Percentiles rank a stretch among this genome's conserved stretches.
These are phyloP conservation scores for Amyloporia xantha DNA, from an alignment of 768 basidiomycete species.

Conservation along the genomic window DNA sequence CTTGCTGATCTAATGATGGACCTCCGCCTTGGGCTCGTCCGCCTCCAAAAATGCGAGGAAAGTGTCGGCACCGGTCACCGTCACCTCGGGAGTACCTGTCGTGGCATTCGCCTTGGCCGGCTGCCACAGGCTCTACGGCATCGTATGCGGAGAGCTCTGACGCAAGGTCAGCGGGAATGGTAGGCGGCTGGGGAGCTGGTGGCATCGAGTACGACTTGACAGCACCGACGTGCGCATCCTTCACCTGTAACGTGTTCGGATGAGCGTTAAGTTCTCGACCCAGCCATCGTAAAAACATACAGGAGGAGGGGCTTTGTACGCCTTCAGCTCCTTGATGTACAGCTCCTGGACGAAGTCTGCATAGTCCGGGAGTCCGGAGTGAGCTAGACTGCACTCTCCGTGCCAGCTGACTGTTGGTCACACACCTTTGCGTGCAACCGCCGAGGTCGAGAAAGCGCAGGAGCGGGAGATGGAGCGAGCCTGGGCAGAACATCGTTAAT, in stretches of 20 bases:
- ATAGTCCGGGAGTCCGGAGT: constrained; percentile 18
- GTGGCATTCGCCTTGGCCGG: constrained; percentile 32
- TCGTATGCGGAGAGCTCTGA: constrained; percentile 85
- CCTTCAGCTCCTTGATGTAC: constrained; percentile 84
- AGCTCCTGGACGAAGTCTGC: constrained; percentile 90
- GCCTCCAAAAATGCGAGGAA: constrained; percentile 79
- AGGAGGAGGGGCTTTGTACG: constrained; percentile 70
- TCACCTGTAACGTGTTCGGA: constrained; percentile 44
- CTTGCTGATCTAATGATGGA: constrained; percentile 35
- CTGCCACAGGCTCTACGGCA: constrained; percentile 54
- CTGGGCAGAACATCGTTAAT: constrained; percentile 25
- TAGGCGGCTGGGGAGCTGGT: constrained; percentile 63
- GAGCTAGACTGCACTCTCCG: constrained; percentile 29
- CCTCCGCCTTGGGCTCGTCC: constrained; percentile 63
- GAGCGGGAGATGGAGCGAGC: constrained; percentile 44
- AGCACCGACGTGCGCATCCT: constrained; percentile 82
- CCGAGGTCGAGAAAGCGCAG: constrained; percentile 55
- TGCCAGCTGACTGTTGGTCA: constrained; percentile 8
- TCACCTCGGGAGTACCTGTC: constrained; percentile 32
- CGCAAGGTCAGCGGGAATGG: constrained; percentile 80
- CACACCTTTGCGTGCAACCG: constrained; percentile 59
- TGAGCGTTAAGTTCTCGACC: neutral
- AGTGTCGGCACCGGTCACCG: constrained; percentile 50
- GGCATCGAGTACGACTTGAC: constrained; percentile 83
- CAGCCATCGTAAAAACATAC: constrained; percentile 40